phyloP scores from a whole-genome alignment of 306 rosid species.

The Fragaria iinumae region DNA sequence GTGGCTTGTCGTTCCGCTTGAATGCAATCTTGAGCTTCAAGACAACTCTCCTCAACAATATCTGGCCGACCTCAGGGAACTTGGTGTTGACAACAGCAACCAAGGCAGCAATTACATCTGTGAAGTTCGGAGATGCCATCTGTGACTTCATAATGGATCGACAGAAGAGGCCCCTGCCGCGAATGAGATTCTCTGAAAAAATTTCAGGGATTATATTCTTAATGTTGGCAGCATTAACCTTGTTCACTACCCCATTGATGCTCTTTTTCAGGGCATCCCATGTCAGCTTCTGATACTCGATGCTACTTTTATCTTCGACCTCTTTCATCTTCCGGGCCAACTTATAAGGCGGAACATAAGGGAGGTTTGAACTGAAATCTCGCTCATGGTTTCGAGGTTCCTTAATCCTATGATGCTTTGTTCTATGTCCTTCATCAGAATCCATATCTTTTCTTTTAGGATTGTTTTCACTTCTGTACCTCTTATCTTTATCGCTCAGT shows the following conservation, averaged over 20 bases:
- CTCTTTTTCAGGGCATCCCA: slow-evolving; percentile 96
- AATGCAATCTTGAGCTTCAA: slow-evolving; percentile 86
- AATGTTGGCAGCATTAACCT: slow-evolving; percentile 82
- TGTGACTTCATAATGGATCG: slow-evolving; percentile 93
- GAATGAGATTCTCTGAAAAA: slow-evolving; percentile 68
- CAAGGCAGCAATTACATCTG: slow-evolving; percentile 80
- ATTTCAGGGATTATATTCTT: slow-evolving; percentile 81
- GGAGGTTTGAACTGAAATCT: slow-evolving; percentile 32
- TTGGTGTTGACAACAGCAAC: slow-evolving; percentile 90
- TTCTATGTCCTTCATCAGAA: not conserved
- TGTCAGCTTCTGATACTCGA: slow-evolving; percentile 75
- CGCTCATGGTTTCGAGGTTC: slow-evolving; percentile 22
- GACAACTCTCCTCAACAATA: slow-evolving; percentile 77
- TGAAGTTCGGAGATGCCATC: slow-evolving; percentile 92
- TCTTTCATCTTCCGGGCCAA: slow-evolving; percentile 89
- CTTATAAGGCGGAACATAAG: slow-evolving; percentile 87
- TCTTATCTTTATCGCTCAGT: too few relatives aligned
- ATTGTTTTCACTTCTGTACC: slow-evolving; percentile 16
- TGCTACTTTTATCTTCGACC: slow-evolving; percentile 77
- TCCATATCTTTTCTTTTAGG: not conserved
- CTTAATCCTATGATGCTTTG: slow-evolving; percentile 7
- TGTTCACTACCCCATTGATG: slow-evolving; percentile 85
- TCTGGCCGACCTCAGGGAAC: slow-evolving; percentile 84
- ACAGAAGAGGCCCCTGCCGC: slow-evolving; percentile 91
- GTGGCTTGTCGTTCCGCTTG: slow-evolving; percentile 85